Base-by-base conservation (phyloP, 495 filamentous ascomycete species). In the Daldinia vernicosa region DNA sequence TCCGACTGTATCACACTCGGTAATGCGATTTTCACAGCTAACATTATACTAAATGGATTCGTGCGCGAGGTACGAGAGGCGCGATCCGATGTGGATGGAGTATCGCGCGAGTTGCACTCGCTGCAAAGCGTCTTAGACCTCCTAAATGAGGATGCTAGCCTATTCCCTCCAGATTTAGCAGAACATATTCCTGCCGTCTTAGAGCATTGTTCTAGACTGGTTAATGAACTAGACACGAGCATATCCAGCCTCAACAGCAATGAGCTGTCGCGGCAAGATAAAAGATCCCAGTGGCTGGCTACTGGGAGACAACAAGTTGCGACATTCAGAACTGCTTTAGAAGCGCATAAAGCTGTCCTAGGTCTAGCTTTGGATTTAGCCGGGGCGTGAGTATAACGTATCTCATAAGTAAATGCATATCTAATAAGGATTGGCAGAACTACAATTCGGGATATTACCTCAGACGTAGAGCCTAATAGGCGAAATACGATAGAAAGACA, bases 51-150 rank as follows among this genome's bases (percentile, higher is more conserved):
- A 17, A 70, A 73, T 70, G 43, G 51, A 50, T 81, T 84, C 66
- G 80, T 85, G 7, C 80, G 80, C 5, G 80, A 83, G 15, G 79
- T 86, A 0, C 83, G 83, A 28, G 83, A 83, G 60, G 80, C 81
- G 3, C 75, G 83, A 17, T 69, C 78, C 50, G 84, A 86, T 14
- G 66, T 84, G 12, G 81, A 85, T 52, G 74, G 68, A 59, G 76
- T 86, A 17, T 82, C 83, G 24, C 78, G 79, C 63, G 83, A 86
- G 59, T 74, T 87, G n/a, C 78, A 81, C 65, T 85, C 84, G 8
- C 76, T 86, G 54, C 77, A 82, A 56, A 78, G 74, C 30, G 75
- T 83, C 4, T 74, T 86, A 19, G 79, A 79, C 33, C 67, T 85
- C 6, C 71, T 86, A 27, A 78, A 79, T 17, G 81, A 85, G 55